These are phyloP conservation scores for Ilex asprella DNA, from an alignment of 257 asterid species.

Conservation along the genomic window DNA sequence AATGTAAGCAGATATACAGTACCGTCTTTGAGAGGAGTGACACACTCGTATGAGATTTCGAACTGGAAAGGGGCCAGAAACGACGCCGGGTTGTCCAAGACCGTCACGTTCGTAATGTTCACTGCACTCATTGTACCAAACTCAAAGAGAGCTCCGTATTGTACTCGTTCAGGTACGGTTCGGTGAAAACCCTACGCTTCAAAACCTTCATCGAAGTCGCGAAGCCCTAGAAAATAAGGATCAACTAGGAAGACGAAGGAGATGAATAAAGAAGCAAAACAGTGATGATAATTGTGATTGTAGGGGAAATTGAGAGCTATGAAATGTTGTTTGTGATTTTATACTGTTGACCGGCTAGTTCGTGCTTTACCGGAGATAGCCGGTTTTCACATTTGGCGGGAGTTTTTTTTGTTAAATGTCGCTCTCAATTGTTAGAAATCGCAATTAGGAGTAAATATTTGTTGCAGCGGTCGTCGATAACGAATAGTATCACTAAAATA, in stretches of 20 bases:
- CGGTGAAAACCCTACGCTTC: conserved; percentile 5
- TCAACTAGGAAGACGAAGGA: conserved; percentile 5
- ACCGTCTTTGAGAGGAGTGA: conserved; percentile 84
- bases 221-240: conserved; percentile 5
- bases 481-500: no score
- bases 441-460: no score
- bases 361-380: conserved; percentile 11
- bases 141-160: not conserved
- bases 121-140: conserved; percentile 73
- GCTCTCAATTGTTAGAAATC: no score
- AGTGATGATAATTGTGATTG: conserved; percentile 7
- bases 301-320: not conserved
- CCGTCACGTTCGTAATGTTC: conserved; percentile 81
- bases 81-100: conserved; percentile 91
- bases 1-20: conserved; percentile 8
- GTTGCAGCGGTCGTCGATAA: no score
- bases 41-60: conserved; percentile 95
- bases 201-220: conserved; percentile 22
- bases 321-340: not conserved
- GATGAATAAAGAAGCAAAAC: conserved; percentile 5
- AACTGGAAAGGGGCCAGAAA: conserved; percentile 83
- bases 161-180: conserved; percentile 10
- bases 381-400: conserved; percentile 34
- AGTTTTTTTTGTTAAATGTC: not conserved
- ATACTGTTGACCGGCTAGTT: conserved; percentile 12